Percentiles rank a stretch among this genome's conserved stretches.
Evolutionary conservation across 441 rosid species (phyloP).

Genomic region (Theobroma grandiflorum): DNA sequence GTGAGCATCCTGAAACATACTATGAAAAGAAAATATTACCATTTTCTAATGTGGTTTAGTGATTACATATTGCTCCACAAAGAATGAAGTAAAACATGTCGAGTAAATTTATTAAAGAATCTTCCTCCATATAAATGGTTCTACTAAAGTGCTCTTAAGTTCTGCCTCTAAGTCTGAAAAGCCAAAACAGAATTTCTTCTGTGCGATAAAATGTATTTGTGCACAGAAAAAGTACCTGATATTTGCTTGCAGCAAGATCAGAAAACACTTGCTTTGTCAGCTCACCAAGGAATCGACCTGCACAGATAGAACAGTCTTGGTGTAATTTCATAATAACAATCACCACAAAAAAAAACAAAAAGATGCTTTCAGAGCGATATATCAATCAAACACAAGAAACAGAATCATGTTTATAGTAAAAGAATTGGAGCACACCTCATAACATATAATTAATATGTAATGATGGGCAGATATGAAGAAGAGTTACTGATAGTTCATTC

Average conservation of each 20-base stretch:
- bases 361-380: conserved; percentile 6
- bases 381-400: conserved; percentile 18
- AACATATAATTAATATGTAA: background rate
- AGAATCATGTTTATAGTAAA: background rate
- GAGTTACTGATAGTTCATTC: conserved; percentile 2
- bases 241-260: conserved; percentile 95
- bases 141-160: background rate
- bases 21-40: background rate
- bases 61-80: background rate
- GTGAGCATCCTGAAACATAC: conserved; percentile 5
- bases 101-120: background rate
- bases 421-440: background rate
- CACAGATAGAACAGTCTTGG: background rate
- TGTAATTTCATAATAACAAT: conserved; percentile 8
- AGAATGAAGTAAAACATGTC: conserved; percentile 6
- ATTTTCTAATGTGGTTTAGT: background rate
- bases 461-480: background rate
- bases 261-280: conserved; percentile 90
- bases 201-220: background rate
- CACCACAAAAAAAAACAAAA: background rate
- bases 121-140: background rate
- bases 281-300: conserved; percentile 98
- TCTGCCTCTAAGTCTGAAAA: background rate
- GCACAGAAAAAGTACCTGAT: conserved; percentile 63
- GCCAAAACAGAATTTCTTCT: background rate